A percentile compares a stretch with the other conserved stretches of the same genome.
These are phyloP conservation scores for Coniella vitis DNA, from an alignment of 2,329 filamentous ascomycete genomes.

Conservation along the genomic window DNA sequence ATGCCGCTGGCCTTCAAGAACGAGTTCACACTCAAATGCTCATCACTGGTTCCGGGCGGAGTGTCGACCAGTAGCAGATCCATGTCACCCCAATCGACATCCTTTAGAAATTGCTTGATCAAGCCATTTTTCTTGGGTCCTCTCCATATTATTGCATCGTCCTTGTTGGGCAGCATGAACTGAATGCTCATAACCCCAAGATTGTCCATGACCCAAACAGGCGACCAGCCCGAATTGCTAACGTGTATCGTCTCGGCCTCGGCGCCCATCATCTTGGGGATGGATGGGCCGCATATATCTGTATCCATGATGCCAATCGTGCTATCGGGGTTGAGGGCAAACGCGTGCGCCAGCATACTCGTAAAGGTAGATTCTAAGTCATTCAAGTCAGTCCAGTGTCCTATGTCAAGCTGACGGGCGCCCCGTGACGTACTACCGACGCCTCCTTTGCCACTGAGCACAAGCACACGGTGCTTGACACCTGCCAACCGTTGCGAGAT, in stretches of 20 bases:
- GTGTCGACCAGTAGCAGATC: conserved; percentile 94
- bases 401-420: neutral
- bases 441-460: conserved; percentile 90
- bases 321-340: conserved; percentile 70
- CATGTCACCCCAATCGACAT: conserved; percentile 94
- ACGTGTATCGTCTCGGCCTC: conserved; percentile 91
- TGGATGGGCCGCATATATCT: conserved; percentile 91
- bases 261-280: conserved; percentile 98
- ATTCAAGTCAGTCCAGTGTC: neutral
- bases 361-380: conserved; percentile 72
- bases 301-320: conserved; percentile 96
- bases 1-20: conserved; percentile 88
- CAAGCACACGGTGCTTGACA: conserved; percentile 86
- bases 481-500: conserved; percentile 76
- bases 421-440: conserved; percentile 58
- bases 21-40: conserved; percentile 89
- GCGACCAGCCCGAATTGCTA: conserved; percentile 82
- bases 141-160: conserved; percentile 95
- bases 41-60: conserved; percentile 89
- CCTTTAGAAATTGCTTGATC: conserved; percentile 96
- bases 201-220: conserved; percentile 93
- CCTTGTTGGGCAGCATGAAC: conserved; percentile 90
- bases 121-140: conserved; percentile 98
- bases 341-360: conserved; percentile 78
- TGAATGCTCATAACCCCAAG: conserved; percentile 95